Percentiles rank a stretch among this genome's conserved stretches.
These are phyloP conservation scores for Coniella lustricola DNA, from an alignment of 2,329 filamentous ascomycete genomes.

Conservation along the genomic window DNA sequence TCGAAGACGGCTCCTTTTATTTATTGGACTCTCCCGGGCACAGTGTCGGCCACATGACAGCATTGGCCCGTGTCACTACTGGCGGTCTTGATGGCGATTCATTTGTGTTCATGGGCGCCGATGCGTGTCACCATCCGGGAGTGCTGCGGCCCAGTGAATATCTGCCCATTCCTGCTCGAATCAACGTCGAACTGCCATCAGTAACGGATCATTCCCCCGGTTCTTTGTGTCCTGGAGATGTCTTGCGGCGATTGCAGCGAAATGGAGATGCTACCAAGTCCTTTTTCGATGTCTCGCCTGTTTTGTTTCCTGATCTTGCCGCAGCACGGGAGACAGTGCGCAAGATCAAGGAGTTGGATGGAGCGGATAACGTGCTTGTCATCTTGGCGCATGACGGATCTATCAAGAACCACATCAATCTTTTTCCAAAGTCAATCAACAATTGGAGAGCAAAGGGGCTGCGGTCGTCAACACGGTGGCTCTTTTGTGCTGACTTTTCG, in stretches of 20 bases:
- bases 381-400: not conserved
- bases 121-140: constrained; percentile 26
- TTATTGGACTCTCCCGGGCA: constrained; percentile 21
- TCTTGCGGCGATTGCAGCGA: not conserved
- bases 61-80: constrained; percentile 3
- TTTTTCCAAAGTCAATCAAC: not conserved
- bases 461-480: not conserved
- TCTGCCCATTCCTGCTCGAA: constrained; percentile 25
- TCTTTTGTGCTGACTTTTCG: not conserved
- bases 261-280: not conserved
- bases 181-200: no score
- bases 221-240: not conserved
- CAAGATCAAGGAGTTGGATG: constrained; percentile 1
- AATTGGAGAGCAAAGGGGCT: not conserved
- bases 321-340: not conserved
- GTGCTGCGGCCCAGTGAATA: constrained; percentile 28
- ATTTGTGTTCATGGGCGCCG: constrained; percentile 20
- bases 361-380: not conserved
- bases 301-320: not conserved
- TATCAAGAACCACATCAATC: not conserved
- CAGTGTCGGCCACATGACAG: constrained; percentile 17
- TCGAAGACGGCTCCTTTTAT: constrained; percentile 21
- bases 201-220: no score
- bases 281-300: not conserved
- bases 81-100: constrained; percentile 18